Conservation (phyloP, 805 yeast genomes). For the Candida maesae region DNA sequence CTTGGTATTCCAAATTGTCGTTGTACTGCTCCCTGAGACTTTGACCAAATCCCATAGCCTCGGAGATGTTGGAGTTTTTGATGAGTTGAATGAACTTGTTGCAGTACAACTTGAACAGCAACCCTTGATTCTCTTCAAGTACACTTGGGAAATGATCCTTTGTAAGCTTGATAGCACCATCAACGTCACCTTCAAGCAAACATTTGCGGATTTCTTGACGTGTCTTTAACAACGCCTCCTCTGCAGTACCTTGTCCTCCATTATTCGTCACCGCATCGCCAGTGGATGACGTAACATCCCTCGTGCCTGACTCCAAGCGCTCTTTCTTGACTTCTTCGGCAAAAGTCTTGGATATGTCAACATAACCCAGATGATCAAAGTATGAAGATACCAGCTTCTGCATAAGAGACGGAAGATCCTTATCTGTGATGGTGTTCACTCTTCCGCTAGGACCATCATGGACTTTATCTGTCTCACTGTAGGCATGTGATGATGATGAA, state of each 20-base stretch:
- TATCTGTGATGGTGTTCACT: conserved; percentile 12
- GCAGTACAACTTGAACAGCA: conserved; percentile 41
- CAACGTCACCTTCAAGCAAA: conserved; percentile 41
- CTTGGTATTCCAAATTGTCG: conserved; percentile 31
- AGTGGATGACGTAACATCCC: not conserved
- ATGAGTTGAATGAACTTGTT: conserved; percentile 41
- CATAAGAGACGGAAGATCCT: conserved; percentile 27
- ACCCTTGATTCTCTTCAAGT: conserved; percentile 29
- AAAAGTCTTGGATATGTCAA: conserved; percentile 50
- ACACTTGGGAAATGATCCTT: conserved; percentile 35
- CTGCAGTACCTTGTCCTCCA: conserved; percentile 18
- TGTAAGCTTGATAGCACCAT: conserved; percentile 22
- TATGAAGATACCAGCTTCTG: conserved; percentile 41
- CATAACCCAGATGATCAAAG: conserved; percentile 55
- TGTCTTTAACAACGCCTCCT: conserved; percentile 34
- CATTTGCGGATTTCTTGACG: conserved; percentile 43
- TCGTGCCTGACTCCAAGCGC: conserved; percentile 1
- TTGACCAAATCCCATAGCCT: conserved; percentile 39
- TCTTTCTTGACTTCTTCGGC: conserved; percentile 40
- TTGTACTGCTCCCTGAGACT: conserved; percentile 31
- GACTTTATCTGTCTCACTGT: too few relatives aligned
- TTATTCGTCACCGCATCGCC: not conserved
- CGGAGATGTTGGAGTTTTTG: conserved; percentile 24
- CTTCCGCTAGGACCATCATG: too few relatives aligned
- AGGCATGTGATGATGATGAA: not conserved